These are phyloP conservation scores for Corymbia citriodora DNA, from an alignment of 441 rosid species.

Conservation along the genomic window DNA sequence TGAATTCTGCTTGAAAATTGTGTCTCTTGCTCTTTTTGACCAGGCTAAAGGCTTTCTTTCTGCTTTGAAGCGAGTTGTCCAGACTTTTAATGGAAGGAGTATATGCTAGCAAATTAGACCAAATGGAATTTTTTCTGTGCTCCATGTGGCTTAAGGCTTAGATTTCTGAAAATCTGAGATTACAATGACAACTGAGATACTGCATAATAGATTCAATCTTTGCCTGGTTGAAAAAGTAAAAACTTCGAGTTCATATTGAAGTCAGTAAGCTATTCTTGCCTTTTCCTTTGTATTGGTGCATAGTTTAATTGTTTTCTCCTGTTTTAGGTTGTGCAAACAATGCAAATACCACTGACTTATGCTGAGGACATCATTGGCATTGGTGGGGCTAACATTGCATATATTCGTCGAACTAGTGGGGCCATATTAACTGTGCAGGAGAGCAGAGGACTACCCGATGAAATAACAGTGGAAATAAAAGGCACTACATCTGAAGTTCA, in stretches of 20 bases:
- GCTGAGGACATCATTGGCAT: slow-evolving; percentile 72
- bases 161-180: not conserved
- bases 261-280: not conserved
- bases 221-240: not conserved
- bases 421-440: slow-evolving; percentile 58
- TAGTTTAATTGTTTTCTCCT: not conserved
- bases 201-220: not conserved
- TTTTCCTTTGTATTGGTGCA: not conserved
- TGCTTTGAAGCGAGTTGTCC: not conserved
- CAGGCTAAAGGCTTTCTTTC: not conserved
- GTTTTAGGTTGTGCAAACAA: slow-evolving; percentile 50
- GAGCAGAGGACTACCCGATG: slow-evolving; percentile 52
- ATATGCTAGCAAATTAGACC: not conserved
- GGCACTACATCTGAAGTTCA: slow-evolving; percentile 66
- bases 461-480: slow-evolving; percentile 65
- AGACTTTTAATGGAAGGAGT: not conserved
- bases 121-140: not conserved
- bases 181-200: not conserved
- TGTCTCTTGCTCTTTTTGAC: not conserved
- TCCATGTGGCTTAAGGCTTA: not conserved
- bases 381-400: slow-evolving; percentile 59
- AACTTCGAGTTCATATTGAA: not conserved
- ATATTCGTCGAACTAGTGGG: slow-evolving; percentile 56
- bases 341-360: slow-evolving; percentile 63
- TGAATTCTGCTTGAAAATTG: not conserved